These are phyloP conservation scores for Veloboletus limbatus DNA, from an alignment of 1,284 basidiomycete genomes.

Conservation along the genomic window DNA sequence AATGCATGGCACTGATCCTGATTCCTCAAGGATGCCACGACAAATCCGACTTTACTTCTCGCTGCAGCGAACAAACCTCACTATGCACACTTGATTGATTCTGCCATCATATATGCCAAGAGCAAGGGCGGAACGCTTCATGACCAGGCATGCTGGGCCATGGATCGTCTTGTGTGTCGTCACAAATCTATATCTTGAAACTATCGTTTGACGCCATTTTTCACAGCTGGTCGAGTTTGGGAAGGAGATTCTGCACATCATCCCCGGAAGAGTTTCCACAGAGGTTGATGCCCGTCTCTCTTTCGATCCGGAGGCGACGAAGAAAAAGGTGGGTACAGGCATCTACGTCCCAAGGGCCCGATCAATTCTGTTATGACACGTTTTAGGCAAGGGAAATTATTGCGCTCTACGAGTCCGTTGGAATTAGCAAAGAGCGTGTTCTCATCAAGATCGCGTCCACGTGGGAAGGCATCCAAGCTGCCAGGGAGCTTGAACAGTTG, in stretches of 20 bases:
- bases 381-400: conserved; percentile 86
- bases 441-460: conserved; percentile 99
- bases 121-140: conserved; percentile 74
- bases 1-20: too few species aligned
- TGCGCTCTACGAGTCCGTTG: conserved; percentile 86
- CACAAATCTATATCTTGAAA: too few species aligned
- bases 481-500: conserved; percentile 91
- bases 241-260: conserved; percentile 89
- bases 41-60: conserved; percentile 91
- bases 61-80: conserved; percentile 89
- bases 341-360: background rate
- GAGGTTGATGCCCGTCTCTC: conserved; percentile 97
- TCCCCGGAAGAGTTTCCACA: conserved; percentile 94
- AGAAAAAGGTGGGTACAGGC: conserved; percentile 65
- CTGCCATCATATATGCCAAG: conserved; percentile 82
- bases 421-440: conserved; percentile 89
- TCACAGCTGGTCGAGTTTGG: conserved; percentile 90
- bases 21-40: conserved; percentile 81
- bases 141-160: conserved; percentile 71
- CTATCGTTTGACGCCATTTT: too few species aligned
- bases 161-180: conserved; percentile 78
- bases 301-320: conserved; percentile 89
- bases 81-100: conserved; percentile 84
- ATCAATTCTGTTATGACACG: background rate
- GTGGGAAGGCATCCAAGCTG: conserved; percentile 99